phyloP scores from a whole-genome alignment of 108 stramenopile genomes.

The Fragilaria crotonensis region DNA sequence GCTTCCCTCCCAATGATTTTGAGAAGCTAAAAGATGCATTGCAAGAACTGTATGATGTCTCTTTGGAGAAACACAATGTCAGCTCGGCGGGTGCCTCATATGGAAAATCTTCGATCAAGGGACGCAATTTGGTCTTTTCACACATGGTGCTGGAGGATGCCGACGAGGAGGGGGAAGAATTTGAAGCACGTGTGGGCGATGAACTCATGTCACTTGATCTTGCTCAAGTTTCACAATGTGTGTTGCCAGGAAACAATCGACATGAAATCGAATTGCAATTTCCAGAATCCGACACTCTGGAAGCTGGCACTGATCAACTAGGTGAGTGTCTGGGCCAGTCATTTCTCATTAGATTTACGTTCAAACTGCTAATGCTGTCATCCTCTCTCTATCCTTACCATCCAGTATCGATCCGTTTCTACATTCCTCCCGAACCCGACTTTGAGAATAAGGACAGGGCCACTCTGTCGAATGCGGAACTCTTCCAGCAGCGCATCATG shows the following conservation, averaged over 20 bases:
- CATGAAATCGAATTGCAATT: slow-evolving; percentile 91
- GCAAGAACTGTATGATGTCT: slow-evolving; percentile 40
- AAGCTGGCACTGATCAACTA: slow-evolving; percentile 82
- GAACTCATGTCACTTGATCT: slow-evolving; percentile 84
- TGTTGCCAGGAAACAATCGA: slow-evolving; percentile 83
- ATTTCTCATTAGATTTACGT: too few relatives aligned
- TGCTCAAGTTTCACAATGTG: slow-evolving; percentile 80
- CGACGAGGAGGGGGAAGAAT: slow-evolving; percentile 84
- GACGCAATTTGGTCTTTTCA: slow-evolving; percentile 51
- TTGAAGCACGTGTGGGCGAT: slow-evolving; percentile 73
- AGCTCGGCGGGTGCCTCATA: slow-evolving; percentile 66
- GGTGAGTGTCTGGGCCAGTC: too few relatives aligned
- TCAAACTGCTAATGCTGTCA: too few relatives aligned
- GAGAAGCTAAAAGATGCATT: slow-evolving; percentile 39
- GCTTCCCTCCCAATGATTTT: slow-evolving; percentile 59
- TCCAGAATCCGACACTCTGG: slow-evolving; percentile 79
- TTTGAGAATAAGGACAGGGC: slow-evolving; percentile 74
- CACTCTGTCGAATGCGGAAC: slow-evolving; percentile 61
- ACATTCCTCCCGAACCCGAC: slow-evolving; percentile 87
- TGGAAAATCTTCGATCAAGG: slow-evolving; percentile 60
- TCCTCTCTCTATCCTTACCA: too few relatives aligned
- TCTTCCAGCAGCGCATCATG: slow-evolving; percentile 74
- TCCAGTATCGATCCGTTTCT: slow-evolving; percentile 83
- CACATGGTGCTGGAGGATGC: slow-evolving; percentile 76
- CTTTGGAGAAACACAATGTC: slow-evolving; percentile 53